Base-by-base conservation (phyloP, 257 asterid genomes). In the Schizonepeta tenuifolia region DNA sequence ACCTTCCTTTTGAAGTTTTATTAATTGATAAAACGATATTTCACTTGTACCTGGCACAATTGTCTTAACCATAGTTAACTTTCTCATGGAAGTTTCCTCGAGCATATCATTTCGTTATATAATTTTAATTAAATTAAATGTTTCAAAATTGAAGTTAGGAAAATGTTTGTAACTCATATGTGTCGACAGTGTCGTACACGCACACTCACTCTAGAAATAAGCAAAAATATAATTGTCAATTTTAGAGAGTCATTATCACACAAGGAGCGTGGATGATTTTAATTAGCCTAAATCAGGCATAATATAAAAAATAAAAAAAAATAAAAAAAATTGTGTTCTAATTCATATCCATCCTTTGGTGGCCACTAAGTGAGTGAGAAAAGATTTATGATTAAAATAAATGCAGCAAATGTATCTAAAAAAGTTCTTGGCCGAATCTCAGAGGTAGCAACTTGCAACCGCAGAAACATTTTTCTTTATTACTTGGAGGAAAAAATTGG, bases 361-460 rank as follows among this genome's bases (percentile, higher is more conserved):
- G 84, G 74, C 81, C 84, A 80, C 81, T 76, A 80, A 9, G 35
- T 3, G 43, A 44, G 53, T 59, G 20, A 46, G 9, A 58, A 47
- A 50, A 43, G 38, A 46, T 35, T 31, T 64, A 10, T 9, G 6
- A 13, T 66, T 79, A 33, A 74, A 74, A 75, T 70, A 58, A 65
- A 49, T 58, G 31, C 46, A 62, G 60, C 67, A 46, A 4, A 56
- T 69, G 69, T 63, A 70, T 74, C 60, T 51, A 7, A 38, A 38
- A 38, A 61, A 67, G 82, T 79, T 12, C 53, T 65, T 49, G 68
- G 80, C 61, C 86, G 76, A 79, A 83, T 83, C 90, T 78, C 67
- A 73, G 83, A 64, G 83, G 89, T 53, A 77, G 88, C 92, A 84
- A 79, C 85, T 83, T 84, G 91, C 88, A 73, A 83, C 81, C 87